Evolutionary conservation across 345 rosid species (phyloP).

Genomic region (Chamaenerion angustifolium): DNA sequence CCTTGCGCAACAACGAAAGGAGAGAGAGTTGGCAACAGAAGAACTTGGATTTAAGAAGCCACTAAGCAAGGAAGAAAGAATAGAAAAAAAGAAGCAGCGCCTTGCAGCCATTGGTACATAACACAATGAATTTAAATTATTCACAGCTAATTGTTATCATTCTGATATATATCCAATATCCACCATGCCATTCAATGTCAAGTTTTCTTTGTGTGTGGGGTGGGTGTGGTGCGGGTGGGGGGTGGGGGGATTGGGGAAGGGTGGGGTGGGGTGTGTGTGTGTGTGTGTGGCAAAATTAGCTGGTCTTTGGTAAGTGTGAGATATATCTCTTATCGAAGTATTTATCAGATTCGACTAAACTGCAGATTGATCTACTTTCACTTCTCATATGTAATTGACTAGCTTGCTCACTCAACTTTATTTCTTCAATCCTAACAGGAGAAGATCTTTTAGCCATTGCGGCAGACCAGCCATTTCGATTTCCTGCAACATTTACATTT

Average conservation of each 20-base stretch:
- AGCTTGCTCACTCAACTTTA: neutral
- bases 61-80: conserved; percentile 73
- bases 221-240: too few species aligned
- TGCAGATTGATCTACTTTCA: too few species aligned
- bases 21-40: conserved; percentile 60
- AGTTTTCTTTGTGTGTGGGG: too few species aligned
- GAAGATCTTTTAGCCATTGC: conserved; percentile 94
- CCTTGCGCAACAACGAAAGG: conserved; percentile 78
- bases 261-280: too few species aligned
- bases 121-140: neutral
- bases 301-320: too few species aligned
- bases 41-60: conserved; percentile 91
- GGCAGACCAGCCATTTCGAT: conserved; percentile 96
- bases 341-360: too few species aligned
- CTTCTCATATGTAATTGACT: neutral
- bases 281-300: too few species aligned
- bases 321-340: too few species aligned
- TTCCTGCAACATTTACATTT: conserved; percentile 96
- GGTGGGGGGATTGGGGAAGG: too few species aligned
- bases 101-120: conserved; percentile 85
- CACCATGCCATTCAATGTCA: too few species aligned
- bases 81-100: conserved; percentile 89
- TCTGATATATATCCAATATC: too few species aligned
- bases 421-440: conserved; percentile 37
- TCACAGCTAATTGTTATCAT: neutral